Percentiles rank a stretch among this genome's conserved stretches.
phyloP scores from a whole-genome alignment of 345 rosid genomes.

The Euphorbia pulcherrima region DNA sequence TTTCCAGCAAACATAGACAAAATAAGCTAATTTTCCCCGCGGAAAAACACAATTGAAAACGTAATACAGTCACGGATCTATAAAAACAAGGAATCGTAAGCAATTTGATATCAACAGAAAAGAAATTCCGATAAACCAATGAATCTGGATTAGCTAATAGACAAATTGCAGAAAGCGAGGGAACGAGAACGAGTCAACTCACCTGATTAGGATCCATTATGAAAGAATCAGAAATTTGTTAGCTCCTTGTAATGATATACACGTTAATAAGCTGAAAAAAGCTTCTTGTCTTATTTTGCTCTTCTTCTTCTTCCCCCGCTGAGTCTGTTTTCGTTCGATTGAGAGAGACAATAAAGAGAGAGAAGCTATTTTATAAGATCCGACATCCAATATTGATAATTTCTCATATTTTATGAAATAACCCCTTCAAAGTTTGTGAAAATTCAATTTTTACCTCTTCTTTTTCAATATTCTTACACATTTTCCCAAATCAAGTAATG shows the following conservation, averaged over 20 bases:
- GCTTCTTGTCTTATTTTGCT: neutral
- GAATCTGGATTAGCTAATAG: neutral
- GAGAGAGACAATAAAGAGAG: neutral
- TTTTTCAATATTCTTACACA: neutral
- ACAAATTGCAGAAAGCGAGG: neutral
- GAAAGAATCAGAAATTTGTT: neutral
- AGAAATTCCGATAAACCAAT: neutral
- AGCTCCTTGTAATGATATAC: neutral
- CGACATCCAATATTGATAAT: neutral
- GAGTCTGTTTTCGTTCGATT: neutral
- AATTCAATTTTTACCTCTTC: neutral
- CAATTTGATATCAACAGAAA: neutral
- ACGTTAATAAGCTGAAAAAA: neutral
- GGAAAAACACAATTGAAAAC: neutral
- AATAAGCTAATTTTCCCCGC: neutral
- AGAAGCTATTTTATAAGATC: neutral
- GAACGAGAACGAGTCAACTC: constrained; percentile 15
- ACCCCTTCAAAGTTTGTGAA: neutral
- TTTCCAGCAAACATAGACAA: neutral
- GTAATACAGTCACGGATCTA: constrained; percentile 9
- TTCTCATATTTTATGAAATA: constrained; percentile 15
- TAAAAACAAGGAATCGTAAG: neutral
- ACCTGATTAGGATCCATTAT: constrained; percentile 46
- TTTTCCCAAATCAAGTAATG: neutral
- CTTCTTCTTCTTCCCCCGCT: neutral